Base-by-base conservation (phyloP, 805 yeast species). In the Kazachstania psychrophila region DNA sequence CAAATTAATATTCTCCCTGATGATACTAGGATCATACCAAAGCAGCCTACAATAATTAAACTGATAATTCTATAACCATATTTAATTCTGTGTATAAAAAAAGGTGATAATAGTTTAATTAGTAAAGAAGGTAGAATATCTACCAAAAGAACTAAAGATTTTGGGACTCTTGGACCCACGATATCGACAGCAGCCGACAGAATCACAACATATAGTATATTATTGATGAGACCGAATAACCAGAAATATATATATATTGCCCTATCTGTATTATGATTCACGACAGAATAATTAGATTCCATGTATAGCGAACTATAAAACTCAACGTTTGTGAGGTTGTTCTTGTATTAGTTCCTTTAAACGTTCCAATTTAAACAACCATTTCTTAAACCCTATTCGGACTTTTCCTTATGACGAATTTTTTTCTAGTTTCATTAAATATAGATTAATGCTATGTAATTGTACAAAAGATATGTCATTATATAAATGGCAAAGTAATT, bases 141-240 rank as follows among this genome's bases (percentile, higher is more conserved):
- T 0, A 94, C 89, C 40, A 89, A 61, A 6, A 89, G 63, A 4
- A 89, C 95, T 2, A 79, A 61, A 1, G 94, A 88, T 58, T 89
- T 89, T 8, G 98, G 96, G 0, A 81, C 72, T 6, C 66, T 48
- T 1, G 85, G 73, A 0, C 96, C 95, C 1, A 88, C 96, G 11
- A 89, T 64, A 54, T 89, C 98, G 23, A 85, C 74, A 2, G 97
- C 97, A 0, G 96, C 95, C 0, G 94, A 77, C 11, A 89, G 65
- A 27, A 89, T 88, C 12, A 89, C 89, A 23, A 89, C 96, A 61
- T 88, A 89, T 1, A 89, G 71, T 9, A 89, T 79, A 56, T 89
- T 89, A 60, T 89, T 89, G 25, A 87, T 64, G 9, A 89, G 70
- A 0, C 97, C 98, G 57, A 88, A 85, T 1, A 78, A 51, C 76